A percentile compares a stretch with the other conserved stretches of the same genome.
These are phyloP conservation scores for Simplicillium sp. DNA, from an alignment of 2,329 filamentous ascomycete species.

Conservation along the genomic window DNA sequence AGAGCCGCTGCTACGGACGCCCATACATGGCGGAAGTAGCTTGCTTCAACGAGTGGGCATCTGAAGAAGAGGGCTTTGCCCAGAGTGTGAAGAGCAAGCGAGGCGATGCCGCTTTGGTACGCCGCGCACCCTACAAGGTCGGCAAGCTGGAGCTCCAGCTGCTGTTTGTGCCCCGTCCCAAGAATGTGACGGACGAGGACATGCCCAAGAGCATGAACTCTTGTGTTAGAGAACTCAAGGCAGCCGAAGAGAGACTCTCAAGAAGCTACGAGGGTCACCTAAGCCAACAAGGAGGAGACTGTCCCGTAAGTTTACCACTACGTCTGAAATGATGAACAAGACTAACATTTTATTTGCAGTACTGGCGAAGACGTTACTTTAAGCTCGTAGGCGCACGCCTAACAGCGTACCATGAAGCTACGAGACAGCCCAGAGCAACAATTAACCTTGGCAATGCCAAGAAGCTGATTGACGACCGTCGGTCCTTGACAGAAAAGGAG, in stretches of 20 bases:
- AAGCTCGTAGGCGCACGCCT: constrained; percentile 84
- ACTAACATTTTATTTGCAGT: constrained; percentile 40
- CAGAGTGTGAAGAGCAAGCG: constrained; percentile 95
- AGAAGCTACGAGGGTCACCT: constrained; percentile 80
- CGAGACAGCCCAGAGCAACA: constrained; percentile 86
- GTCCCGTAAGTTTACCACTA: constrained; percentile 63
- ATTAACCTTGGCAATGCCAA: constrained; percentile 93
- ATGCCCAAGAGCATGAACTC: constrained; percentile 99
- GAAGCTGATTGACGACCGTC: constrained; percentile 87
- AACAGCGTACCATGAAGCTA: constrained; percentile 93
- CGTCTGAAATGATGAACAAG: constrained; percentile 24
- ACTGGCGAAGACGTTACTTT: constrained; percentile 97
- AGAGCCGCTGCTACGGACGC: constrained; percentile 77
- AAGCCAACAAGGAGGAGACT: constrained; percentile 96
- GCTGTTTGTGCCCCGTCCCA: constrained; percentile 87
- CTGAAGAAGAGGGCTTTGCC: constrained; percentile 67
- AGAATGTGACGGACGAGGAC: constrained; percentile 78
- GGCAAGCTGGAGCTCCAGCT: constrained; percentile 92
- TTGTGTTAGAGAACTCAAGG: constrained; percentile 85
- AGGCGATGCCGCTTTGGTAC: constrained; percentile 57
- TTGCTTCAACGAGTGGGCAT: constrained; percentile 98
- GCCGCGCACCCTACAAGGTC: constrained; percentile 90
- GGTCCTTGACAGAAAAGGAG: constrained; percentile 73
- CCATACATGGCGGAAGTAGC: constrained; percentile 82
- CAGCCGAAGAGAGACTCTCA: constrained; percentile 71